Evolutionary conservation across 2,329 filamentous ascomycete species (phyloP).

Genomic region (Epichloe sibirici): DNA sequence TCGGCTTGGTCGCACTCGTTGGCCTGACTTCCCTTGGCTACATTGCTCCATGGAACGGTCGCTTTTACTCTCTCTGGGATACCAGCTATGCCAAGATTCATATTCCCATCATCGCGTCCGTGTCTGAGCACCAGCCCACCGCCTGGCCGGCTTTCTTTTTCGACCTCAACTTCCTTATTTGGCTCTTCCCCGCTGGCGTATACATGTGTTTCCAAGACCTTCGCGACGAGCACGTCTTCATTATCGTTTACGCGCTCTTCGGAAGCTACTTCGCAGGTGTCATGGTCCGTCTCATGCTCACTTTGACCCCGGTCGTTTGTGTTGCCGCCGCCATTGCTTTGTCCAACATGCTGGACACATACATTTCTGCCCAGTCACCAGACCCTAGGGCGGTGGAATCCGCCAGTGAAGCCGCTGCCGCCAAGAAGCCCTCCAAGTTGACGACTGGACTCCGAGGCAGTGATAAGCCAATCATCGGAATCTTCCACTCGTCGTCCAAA

Average conservation of each 20-base stretch:
- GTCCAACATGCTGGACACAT: constrained; percentile 81
- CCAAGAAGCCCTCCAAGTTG: constrained; percentile 42
- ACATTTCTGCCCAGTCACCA: constrained; percentile 57
- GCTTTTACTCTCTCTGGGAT: constrained; percentile 99
- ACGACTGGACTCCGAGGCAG: constrained; percentile 52
- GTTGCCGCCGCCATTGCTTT: constrained; percentile 82
- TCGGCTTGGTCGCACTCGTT: constrained; percentile 65
- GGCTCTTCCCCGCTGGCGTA: constrained; percentile 96
- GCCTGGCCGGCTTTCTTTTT: constrained; percentile 99
- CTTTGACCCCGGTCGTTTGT: constrained; percentile 89
- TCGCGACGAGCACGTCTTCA: constrained; percentile 91
- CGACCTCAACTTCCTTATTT: constrained; percentile 94
- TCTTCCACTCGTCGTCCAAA: constrained; percentile 75
- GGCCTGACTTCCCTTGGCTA: constrained; percentile 80
- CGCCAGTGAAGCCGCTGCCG: constrained; percentile 34
- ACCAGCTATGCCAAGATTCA: constrained; percentile 98
- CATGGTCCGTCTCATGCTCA: constrained; percentile 99
- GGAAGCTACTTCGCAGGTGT: constrained; percentile 97
- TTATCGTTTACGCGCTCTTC: constrained; percentile 93
- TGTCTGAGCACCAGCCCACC: constrained; percentile 97
- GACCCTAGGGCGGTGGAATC: constrained; percentile 33
- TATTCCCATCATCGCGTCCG: constrained; percentile 98
- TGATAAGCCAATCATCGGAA: constrained; percentile 63
- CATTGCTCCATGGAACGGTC: constrained; percentile 94
- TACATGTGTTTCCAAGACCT: constrained; percentile 96